phyloP scores from a whole-genome alignment of 1,284 basidiomycete species.

The Moniliophthora roreri region DNA sequence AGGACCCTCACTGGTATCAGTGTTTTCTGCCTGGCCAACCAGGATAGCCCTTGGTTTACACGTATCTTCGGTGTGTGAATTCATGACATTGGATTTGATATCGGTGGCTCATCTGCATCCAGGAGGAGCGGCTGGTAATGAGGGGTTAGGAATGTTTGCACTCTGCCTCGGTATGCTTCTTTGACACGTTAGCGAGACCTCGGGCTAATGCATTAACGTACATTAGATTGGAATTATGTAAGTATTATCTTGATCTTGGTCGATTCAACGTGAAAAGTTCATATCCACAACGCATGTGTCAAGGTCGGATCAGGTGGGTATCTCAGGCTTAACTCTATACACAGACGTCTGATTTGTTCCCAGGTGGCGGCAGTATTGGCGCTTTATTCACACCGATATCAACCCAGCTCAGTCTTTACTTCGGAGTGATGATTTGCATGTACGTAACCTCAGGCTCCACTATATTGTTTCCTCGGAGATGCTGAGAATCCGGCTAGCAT shows the following conservation, averaged over 20 bases:
- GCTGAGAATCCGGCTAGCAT: conserved; percentile 22
- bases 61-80: conserved; percentile 49
- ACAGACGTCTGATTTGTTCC: not conserved
- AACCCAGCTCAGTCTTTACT: conserved; percentile 39
- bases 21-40: conserved; percentile 62
- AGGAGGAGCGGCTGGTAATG: conserved; percentile 44
- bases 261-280: not conserved
- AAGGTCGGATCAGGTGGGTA: conserved; percentile 11
- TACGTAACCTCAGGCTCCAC: conserved; percentile 19
- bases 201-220: not conserved
- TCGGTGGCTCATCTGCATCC: not conserved
- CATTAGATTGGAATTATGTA: conserved; percentile 49
- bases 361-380: conserved; percentile 34
- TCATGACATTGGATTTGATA: not conserved
- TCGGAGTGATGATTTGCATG: conserved; percentile 40
- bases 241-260: conserved; percentile 31
- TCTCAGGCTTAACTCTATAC: no score
- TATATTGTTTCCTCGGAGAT: not conserved
- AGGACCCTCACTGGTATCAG: conserved; percentile 44
- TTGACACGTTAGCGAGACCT: not conserved
- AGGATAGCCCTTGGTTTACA: conserved; percentile 44
- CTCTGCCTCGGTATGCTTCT: conserved; percentile 44
- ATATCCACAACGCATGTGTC: not conserved
- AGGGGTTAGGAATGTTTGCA: conserved; percentile 50
- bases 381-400: conserved; percentile 44